These are phyloP conservation scores for Conoideocrella luteorostrata DNA, from an alignment of 2,329 filamentous ascomycete species.

Conservation along the genomic window DNA sequence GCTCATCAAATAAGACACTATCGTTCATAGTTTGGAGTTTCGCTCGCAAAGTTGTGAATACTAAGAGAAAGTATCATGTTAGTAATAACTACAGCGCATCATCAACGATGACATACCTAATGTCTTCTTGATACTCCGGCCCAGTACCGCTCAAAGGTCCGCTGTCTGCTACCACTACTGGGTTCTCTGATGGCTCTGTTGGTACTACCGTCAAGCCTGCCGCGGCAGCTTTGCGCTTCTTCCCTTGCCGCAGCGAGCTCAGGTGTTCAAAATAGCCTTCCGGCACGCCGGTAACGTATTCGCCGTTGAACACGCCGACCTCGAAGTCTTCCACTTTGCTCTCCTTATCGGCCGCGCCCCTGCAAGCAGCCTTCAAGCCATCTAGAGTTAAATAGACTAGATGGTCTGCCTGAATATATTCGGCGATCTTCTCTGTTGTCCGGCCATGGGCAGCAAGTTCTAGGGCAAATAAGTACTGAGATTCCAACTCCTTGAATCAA, in stretches of 20 bases:
- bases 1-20: no score
- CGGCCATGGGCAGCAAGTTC: constrained; percentile 37
- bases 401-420: constrained; percentile 11
- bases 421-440: constrained; percentile 31
- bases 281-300: constrained; percentile 75
- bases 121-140: constrained; percentile 7
- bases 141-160: neutral
- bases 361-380: constrained; percentile 75
- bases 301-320: constrained; percentile 85
- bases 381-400: constrained; percentile 46
- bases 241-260: constrained; percentile 58
- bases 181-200: neutral
- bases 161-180: neutral
- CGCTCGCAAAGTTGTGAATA: constrained; percentile 3
- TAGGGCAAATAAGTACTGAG: constrained; percentile 3
- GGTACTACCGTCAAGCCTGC: neutral
- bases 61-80: neutral
- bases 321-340: constrained; percentile 62
- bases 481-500: constrained; percentile 2
- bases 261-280: constrained; percentile 78
- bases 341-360: constrained; percentile 54
- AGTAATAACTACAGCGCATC: neutral
- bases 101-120: constrained; percentile 6
- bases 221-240: constrained; percentile 34
- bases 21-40: constrained; percentile 2